Base-by-base conservation (phyloP, 208 protist species). In the Phytomonas sp. region DNA sequence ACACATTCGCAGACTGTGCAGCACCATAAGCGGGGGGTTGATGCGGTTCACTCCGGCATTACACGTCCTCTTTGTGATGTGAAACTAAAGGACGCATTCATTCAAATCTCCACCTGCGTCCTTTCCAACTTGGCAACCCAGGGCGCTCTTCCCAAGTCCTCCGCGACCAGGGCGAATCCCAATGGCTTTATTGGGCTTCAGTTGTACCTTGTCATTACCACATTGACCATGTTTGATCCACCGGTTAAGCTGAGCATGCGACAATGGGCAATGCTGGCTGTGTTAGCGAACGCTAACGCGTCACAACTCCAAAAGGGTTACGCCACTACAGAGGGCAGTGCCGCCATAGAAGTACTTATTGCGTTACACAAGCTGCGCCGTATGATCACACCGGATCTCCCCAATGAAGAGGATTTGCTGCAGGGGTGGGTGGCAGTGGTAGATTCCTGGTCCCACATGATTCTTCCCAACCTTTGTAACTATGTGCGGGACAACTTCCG, bases 271-370 rank as follows among this genome's bases (percentile, higher is more conserved):
- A 30, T 74, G 16, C 45, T 78, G n/a, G 74, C 74, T 3, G 64
- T 71, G 23, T 42, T 68, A 26, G 62, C 71, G 3, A 63, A 74
- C 31, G 26, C 59, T 11, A 32, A 36, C 19, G 60, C 19, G 12
- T 12, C 19, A 23, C 60, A 63, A 16, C 60, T 63, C 12, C 32
- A 32, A 14, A 37, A 36, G 19, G 60, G 60, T 11, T 63, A 37
- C n/a, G 32, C 7, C n/a, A 73, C 49, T 3, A 19, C 34, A 1
- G 56, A 66, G 26, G 76, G 67, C 61, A 7, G 59, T 23, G 61
- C 70, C 23, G 77, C 82, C 0, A 77, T 77, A 4, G 82, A 84
- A 71, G 82, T 88, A 26, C 70, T 88, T 16, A 52, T 84, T 31
- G 73, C 76, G 1, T 63, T 88, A 11, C 60, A 76, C 52, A 68